Evolutionary conservation across 176 grass and related monocot genomes (phyloP).

Genomic region (Oryza australiensis): DNA sequence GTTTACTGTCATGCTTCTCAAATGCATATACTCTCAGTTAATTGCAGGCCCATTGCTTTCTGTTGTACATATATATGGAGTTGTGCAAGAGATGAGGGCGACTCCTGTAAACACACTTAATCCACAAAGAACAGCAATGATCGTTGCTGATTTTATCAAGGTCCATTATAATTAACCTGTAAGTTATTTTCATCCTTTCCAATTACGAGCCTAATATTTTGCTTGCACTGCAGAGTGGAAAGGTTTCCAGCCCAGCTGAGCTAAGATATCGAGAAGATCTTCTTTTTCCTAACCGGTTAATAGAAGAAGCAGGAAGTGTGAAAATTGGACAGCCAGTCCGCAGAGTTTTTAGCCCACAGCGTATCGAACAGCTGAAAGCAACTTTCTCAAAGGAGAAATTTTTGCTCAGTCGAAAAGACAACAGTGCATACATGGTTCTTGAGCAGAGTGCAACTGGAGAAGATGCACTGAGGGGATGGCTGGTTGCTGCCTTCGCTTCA

Average conservation of each 20-base stretch:
- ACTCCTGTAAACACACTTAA: conserved; percentile 91
- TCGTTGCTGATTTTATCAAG: conserved; percentile 87
- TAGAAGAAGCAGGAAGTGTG: conserved; percentile 78
- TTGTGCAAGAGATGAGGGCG: conserved; percentile 88
- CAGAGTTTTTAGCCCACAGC: conserved; percentile 34
- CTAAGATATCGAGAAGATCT: conserved; percentile 76
- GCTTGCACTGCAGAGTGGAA: conserved; percentile 54
- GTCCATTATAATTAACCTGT: conserved; percentile 39
- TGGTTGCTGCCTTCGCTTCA: conserved; percentile 73
- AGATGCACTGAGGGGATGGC: conserved; percentile 77
- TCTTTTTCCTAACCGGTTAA: conserved; percentile 61
- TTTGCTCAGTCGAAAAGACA: conserved; percentile 48
- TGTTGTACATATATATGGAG: conserved; percentile 78
- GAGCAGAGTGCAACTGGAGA: conserved; percentile 75
- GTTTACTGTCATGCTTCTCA: neutral
- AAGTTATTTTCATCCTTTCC: neutral
- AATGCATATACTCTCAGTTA: conserved; percentile 51
- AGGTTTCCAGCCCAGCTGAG: conserved; percentile 84
- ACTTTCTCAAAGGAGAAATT: conserved; percentile 74
- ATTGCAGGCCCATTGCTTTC: conserved; percentile 86
- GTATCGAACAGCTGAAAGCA: conserved; percentile 49
- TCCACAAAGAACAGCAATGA: conserved; percentile 84
- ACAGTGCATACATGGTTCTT: conserved; percentile 66
- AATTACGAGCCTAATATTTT: conserved; percentile 3
- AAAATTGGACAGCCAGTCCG: conserved; percentile 67